Evolutionary conservation across 2,329 filamentous ascomycete species (phyloP), one percentile per base, ranked within the genome.

Genomic region (Macrophomina tecta): DNA sequence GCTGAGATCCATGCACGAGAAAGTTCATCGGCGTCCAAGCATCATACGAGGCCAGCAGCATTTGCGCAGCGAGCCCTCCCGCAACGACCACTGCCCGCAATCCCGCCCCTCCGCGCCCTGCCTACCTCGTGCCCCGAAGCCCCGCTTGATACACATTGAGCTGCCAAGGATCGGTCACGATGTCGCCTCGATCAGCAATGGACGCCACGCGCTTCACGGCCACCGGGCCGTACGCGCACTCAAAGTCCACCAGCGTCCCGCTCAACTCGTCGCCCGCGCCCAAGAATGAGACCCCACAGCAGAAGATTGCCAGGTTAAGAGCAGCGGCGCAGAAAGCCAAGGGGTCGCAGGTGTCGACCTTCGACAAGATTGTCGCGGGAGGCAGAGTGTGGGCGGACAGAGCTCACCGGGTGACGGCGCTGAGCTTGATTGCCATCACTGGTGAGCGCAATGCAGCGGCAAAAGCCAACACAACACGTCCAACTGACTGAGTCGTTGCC

Each of bases 161-260:
- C 45, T 38, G 58, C 42, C 42, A 9, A 49, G 32, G 28, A 62
- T n/a, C 45, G 16, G 8, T 38, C 32, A 51, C n/a, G 9, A 77
- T 30, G 52, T 83, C 83, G 82, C 85, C 90, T 68, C 89, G 90
- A 76, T 91, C 88, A 80, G 89, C 91, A 77, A 87, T 87, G 73
- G 91, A 94, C 78, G 91, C 92, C 71, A 95, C 92, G 73, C 89
- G 91, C 76, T 95, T 91, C 79, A 91, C 89, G 16, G 82, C 88
- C 32, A 90, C 88, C 18, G 87, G 85, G 68, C 89, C 89, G 42
- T 91, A 93, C 80, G 91, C 90, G 72, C 85, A 85, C 70, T 87
- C 88, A 71, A 91, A 91, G 76, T 74, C 77, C 46, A 78, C 80
- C 38, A 77, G 76, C 46, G 69, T 72, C 61, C 67, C 67, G 64